Percentiles rank a stretch among this genome's conserved stretches.
phyloP scores from a whole-genome alignment of 1,139 yeast species.

The Blastobotrys petasosporus region DNA sequence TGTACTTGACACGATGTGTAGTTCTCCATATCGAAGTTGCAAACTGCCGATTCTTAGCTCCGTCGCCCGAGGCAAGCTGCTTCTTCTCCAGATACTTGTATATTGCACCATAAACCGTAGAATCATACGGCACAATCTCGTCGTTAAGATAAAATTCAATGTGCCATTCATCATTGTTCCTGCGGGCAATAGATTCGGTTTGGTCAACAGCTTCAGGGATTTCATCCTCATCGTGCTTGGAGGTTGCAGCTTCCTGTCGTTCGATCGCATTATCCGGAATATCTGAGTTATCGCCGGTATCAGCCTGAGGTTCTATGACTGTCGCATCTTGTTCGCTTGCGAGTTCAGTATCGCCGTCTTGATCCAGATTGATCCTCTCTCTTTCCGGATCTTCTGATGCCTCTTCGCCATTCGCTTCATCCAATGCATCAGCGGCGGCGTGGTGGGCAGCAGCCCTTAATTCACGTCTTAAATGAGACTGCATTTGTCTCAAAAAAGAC shows the following conservation, averaged over 20 bases:
- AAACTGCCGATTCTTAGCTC: conserved; percentile 26
- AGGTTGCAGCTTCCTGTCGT: no score
- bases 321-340: conserved; percentile 9
- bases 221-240: conserved; percentile 12
- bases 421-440: no score
- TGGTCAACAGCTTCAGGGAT: conserved; percentile 16
- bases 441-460: no score
- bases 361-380: no score
- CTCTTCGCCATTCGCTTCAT: no score
- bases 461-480: no score
- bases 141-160: conserved; percentile 61
- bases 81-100: conserved; percentile 41
- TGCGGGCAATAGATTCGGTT: conserved; percentile 9
- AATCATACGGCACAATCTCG: conserved; percentile 56
- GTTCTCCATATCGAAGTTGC: conserved; percentile 51
- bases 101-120: conserved; percentile 77
- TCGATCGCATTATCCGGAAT: no score
- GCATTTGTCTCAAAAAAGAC: no score
- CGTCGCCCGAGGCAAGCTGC: conserved; percentile 5
- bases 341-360: no score
- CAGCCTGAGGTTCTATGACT: conserved; percentile 15
- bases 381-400: no score
- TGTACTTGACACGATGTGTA: conserved; percentile 50
- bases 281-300: neutral
- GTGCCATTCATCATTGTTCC: conserved; percentile 30